These are phyloP conservation scores for Panaeolus cyanescens DNA, from an alignment of 768 basidiomycete genomes.

Conservation along the genomic window DNA sequence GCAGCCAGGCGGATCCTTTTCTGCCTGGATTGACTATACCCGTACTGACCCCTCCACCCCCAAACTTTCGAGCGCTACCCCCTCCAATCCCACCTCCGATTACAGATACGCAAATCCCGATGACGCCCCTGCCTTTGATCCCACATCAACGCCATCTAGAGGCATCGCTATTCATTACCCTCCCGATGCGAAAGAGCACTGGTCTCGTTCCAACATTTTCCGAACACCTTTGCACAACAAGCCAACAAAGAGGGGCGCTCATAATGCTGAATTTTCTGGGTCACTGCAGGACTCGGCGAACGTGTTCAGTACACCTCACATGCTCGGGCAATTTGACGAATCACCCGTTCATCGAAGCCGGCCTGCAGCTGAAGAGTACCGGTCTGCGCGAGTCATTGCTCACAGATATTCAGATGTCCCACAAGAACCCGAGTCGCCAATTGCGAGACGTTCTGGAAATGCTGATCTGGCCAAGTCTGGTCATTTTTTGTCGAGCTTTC, in stretches of 20 bases:
- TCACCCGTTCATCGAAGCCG: constrained; percentile 1
- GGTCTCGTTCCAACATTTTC: constrained; percentile 29
- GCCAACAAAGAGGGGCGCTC: background rate
- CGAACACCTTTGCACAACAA: constrained; percentile 48
- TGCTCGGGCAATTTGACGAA: constrained; percentile 2
- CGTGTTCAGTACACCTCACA: constrained; percentile 18
- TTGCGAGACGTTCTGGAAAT: background rate
- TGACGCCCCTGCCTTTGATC: constrained; percentile 71
- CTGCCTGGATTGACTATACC: constrained; percentile 47
- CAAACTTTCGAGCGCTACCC: constrained; percentile 26
- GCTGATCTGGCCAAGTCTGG: background rate
- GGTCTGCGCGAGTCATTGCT: background rate
- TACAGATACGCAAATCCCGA: constrained; percentile 28
- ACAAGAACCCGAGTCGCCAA: background rate
- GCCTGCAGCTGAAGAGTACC: background rate
- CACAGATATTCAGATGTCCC: background rate
- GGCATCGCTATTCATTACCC: constrained; percentile 65
- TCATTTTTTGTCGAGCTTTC: background rate
- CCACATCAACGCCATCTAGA: constrained; percentile 79
- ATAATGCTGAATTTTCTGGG: background rate
- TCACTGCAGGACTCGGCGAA: background rate
- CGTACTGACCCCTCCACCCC: constrained; percentile 60
- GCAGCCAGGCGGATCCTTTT: constrained; percentile 28
- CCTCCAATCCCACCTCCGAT: constrained; percentile 21
- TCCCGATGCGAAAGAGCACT: constrained; percentile 64